A percentile compares a stretch with the other conserved stretches of the same genome.
Evolutionary conservation across 495 filamentous ascomycete genomes (phyloP).

Genomic region (Neurospora sublineolata): DNA sequence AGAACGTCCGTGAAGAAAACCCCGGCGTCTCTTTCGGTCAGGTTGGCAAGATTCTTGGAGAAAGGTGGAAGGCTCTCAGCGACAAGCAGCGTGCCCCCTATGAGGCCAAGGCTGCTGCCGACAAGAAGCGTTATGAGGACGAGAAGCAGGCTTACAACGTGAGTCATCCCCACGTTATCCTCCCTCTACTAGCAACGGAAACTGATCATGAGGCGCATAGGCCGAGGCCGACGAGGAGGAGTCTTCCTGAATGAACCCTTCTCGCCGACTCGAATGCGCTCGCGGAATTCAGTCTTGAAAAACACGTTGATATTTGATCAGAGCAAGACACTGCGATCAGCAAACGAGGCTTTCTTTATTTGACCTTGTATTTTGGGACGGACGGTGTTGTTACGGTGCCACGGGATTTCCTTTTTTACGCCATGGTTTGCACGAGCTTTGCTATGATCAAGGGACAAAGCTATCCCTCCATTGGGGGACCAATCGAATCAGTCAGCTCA

Average conservation of each 20-base stretch:
- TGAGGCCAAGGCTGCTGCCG: constrained; percentile 84
- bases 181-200: constrained; percentile 7
- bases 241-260: constrained; percentile 21
- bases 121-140: constrained; percentile 98
- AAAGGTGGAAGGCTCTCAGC: constrained; percentile 92
- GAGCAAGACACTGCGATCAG: constrained; percentile 10
- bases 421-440: constrained; percentile 24
- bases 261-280: constrained; percentile 22
- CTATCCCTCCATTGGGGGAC: not conserved
- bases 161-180: constrained; percentile 24
- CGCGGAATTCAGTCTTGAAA: constrained; percentile 19
- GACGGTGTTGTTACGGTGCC: constrained; percentile 32
- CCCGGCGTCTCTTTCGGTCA: constrained; percentile 96
- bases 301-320: constrained; percentile 14
- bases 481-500: not conserved
- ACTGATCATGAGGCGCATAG: constrained; percentile 26
- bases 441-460: constrained; percentile 17
- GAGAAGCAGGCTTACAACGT: constrained; percentile 91
- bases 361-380: constrained; percentile 32
- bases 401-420: constrained; percentile 18
- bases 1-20: constrained; percentile 97
- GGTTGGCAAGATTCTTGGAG: constrained; percentile 93
- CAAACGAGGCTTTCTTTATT: constrained; percentile 19
- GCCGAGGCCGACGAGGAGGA: constrained; percentile 38
- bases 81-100: constrained; percentile 85